These are phyloP conservation scores for Cutaneotrichosporon spelunceum DNA, from an alignment of 1,284 basidiomycete species.

Conservation along the genomic window DNA sequence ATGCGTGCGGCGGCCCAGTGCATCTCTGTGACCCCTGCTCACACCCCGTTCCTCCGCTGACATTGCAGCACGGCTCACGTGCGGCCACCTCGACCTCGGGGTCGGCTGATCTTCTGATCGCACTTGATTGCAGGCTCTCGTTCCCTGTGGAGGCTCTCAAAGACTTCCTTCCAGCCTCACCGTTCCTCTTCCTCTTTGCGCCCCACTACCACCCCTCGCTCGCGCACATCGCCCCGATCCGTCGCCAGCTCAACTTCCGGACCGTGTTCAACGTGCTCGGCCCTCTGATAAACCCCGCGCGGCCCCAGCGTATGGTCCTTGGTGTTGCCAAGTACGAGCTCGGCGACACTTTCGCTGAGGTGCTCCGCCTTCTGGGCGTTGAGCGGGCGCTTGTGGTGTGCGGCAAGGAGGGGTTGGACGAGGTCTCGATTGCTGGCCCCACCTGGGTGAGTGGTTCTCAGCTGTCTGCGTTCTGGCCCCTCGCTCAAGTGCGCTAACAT, in stretches of 20 bases:
- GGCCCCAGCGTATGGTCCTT: conserved; percentile 79
- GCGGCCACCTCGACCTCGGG: conserved; percentile 94
- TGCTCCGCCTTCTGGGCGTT: conserved; percentile 62
- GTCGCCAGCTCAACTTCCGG: conserved; percentile 84
- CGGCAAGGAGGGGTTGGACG: conserved; percentile 86
- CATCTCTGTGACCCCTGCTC: neutral
- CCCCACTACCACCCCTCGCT: conserved; percentile 90
- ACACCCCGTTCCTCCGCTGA: neutral
- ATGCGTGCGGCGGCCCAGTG: neutral
- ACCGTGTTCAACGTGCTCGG: conserved; percentile 97
- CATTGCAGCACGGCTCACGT: conserved; percentile 77
- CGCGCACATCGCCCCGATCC: conserved; percentile 77
- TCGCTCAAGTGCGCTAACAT: conserved; percentile 13
- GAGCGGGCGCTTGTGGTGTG: conserved; percentile 88
- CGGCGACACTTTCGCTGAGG: conserved; percentile 78
- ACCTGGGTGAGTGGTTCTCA: conserved; percentile 60
- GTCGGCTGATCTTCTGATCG: conserved; percentile 85
- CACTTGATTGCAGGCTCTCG: conserved; percentile 76
- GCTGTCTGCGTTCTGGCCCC: neutral
- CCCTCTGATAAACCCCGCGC: conserved; percentile 88
- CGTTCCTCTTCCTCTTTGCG: conserved; percentile 91
- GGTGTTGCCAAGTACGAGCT: conserved; percentile 83
- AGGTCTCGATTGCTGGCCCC: conserved; percentile 89
- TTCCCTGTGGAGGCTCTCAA: conserved; percentile 62
- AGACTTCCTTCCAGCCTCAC: conserved; percentile 57